Conservation (phyloP, 306 rosid genomes). For the Cucurbita argyrosperma region DNA sequence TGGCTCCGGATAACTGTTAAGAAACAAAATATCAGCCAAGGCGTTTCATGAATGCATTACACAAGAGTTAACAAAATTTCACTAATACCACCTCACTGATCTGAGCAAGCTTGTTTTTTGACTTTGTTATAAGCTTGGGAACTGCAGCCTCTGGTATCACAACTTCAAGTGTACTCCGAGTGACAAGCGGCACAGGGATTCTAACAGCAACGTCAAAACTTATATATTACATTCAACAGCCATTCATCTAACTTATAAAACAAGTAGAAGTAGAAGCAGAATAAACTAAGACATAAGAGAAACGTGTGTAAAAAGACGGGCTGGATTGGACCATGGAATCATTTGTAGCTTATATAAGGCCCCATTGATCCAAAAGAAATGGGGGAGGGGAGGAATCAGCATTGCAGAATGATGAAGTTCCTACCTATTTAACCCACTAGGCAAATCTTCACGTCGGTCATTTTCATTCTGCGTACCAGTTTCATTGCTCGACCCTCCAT, state of each 20-base stretch:
- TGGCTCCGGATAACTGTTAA: constrained; percentile 87
- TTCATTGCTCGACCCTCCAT: constrained; percentile 43
- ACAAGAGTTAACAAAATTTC: constrained; percentile 6
- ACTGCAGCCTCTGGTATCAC: constrained; percentile 82
- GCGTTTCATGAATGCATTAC: not conserved
- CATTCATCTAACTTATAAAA: not conserved
- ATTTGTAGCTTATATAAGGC: not conserved
- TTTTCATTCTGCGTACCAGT: constrained; percentile 46
- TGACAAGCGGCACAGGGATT: constrained; percentile 73
- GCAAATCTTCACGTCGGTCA: constrained; percentile 63
- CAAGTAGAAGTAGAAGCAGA: not conserved
- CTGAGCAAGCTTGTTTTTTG: constrained; percentile 86
- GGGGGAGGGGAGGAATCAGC: not conserved
- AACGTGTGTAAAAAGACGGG: not conserved
- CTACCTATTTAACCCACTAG: constrained; percentile 59
- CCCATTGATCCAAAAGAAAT: not conserved
- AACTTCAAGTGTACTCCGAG: constrained; percentile 91
- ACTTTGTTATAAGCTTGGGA: constrained; percentile 75
- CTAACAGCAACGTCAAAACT: constrained; percentile 14
- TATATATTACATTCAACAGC: too few species aligned
- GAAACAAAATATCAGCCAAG: not conserved
- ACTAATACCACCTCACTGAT: constrained; percentile 63
- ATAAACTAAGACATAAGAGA: not conserved
- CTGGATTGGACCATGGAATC: not conserved
- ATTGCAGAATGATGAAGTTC: constrained; percentile 1